Percentiles rank a stretch among this genome's conserved stretches.
Conservation (phyloP, 2,329 filamentous ascomycete genomes). For the Shiraia bambusicola region DNA sequence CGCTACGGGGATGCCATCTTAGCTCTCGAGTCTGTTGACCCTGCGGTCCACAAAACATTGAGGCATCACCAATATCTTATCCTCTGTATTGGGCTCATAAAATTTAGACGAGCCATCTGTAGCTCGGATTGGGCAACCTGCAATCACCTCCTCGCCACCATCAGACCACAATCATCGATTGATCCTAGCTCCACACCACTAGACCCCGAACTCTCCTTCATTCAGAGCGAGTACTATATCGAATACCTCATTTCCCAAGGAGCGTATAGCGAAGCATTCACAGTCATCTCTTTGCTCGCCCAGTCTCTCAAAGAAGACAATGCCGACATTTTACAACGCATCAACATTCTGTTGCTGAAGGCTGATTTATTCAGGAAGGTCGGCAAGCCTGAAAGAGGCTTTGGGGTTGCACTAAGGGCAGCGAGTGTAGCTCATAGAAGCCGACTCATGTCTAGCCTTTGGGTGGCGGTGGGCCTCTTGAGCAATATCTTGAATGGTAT, state of each 20-base stretch:
- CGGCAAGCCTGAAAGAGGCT: conserved; percentile 70
- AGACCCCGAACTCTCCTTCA: conserved; percentile 61
- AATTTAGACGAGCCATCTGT: conserved; percentile 62
- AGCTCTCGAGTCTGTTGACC: conserved; percentile 61
- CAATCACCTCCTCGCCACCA: conserved; percentile 58
- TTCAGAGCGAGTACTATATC: conserved; percentile 61
- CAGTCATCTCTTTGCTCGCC: conserved; percentile 55
- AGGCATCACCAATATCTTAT: conserved; percentile 76
- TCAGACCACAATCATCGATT: conserved; percentile 53
- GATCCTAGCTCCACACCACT: conserved; percentile 42
- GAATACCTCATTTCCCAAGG: conserved; percentile 59
- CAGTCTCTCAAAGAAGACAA: conserved; percentile 55
- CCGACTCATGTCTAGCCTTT: conserved; percentile 68
- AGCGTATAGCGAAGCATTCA: conserved; percentile 56
- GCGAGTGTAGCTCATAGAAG: conserved; percentile 72
- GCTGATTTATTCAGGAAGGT: conserved; percentile 67
- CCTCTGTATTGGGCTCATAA: conserved; percentile 66
- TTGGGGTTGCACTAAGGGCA: conserved; percentile 75
- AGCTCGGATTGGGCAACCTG: conserved; percentile 61
- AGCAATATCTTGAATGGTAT: conserved; percentile 69
- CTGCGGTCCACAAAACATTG: conserved; percentile 67
- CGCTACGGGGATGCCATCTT: conserved; percentile 68
- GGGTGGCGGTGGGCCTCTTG: conserved; percentile 69
- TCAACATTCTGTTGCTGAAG: conserved; percentile 73
- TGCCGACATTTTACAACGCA: conserved; percentile 66